Base-by-base conservation (phyloP, 768 basidiomycete species). In the Leccinum disarticulatum region DNA sequence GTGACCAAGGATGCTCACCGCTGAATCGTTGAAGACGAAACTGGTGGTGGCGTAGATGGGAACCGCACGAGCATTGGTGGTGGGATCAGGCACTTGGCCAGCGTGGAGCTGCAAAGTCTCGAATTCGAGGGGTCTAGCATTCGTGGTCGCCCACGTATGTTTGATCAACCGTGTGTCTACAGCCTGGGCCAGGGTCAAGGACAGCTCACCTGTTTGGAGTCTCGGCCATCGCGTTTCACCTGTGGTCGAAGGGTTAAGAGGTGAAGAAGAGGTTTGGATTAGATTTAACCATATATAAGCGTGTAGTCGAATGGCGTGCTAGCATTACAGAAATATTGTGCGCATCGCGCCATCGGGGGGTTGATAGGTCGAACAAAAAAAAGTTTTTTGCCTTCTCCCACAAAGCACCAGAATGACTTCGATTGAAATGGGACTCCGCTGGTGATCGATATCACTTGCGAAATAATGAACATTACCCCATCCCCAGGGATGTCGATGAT, bases 21-120 rank as follows among this genome's bases (percentile, higher is more conserved):
- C 75, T 17, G 79, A 80, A 59, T 83, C 72, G 52, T 86, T 79
- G 73, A 87, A 86, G 35, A 82, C 80, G 59, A 80, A 87, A 50
- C 80, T 79, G 3, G 84, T 80, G 14, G 79, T 71, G 15, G 84
- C 78, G 51, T 86, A 87, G 66, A 88, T 87, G 1, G 87, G 86
- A 2, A 82, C 82, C 1, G 87, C 87, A 10, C 85, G 79, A 1
- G 86, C 83, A 46, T 83, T 83, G 10, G 83, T 83, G 6, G 81
- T 69, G 0, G 81, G 75, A 65, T 85, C 84, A 3, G 77, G 74
- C 3, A 71, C 71, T 56, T 84, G 82, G 3, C 86, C 87, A 5
- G 84, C 86, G 60, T 87, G 86, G 14, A 88, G 73, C 72, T 87
- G 82, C 22, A 85, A 67, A 1, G 86, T 87, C 66, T 87, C 85